Evolutionary conservation across 139 green algal species (phyloP), one percentile per base, ranked within the genome.

Genomic region (Chlamydomonas sp.): DNA sequence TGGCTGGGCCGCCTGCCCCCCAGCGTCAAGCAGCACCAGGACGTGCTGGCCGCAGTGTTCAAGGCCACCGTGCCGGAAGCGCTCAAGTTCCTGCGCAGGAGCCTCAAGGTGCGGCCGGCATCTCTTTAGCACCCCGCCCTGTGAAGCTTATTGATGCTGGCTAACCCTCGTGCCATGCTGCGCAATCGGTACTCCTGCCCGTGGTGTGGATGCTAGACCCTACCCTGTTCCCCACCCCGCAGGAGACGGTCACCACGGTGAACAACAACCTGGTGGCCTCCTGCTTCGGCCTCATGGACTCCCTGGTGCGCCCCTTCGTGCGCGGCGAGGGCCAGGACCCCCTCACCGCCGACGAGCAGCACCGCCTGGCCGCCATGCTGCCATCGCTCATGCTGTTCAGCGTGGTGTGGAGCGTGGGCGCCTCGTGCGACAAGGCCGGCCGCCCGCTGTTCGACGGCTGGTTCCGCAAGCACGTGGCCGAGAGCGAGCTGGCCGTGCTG

Each of bases 201-300:
- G 31, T 49, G 31, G 31, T 49, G 31, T 49, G 31, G 31, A 49
- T 49, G 31, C 31, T 49, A 69, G 64, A 69, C 64, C 12, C 64
- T 69, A 69, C 64, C 9, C 8, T 73, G 67, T 73, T 4, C 20
- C 20, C 67, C 10, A 6, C 7, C 4, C 71, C 18, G 58, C 80
- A 80, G 83, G 96, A 98, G 89, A 97, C 95, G 15, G 95, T 98
- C 8, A 79, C 89, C 59, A 97, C 95, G 1, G 92, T 93, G 60
- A 92, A 95, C 90, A 91, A 94, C 89, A 95, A 95, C 88, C 91
- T 98, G 68, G 90, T 96, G 5, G 72, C 85, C 0, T 93, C 87
- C 59, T 94, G 93, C 84, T 98, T 97, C 90, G 94, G 92, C 62
- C 75, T 98, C 63, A 96, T 97, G 94, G 93, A 95, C 87, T 77